Percentiles rank a stretch among this genome's conserved stretches.
Conservation (phyloP, 352 stramenopile genomes). For the Globisporangium viniferum region DNA sequence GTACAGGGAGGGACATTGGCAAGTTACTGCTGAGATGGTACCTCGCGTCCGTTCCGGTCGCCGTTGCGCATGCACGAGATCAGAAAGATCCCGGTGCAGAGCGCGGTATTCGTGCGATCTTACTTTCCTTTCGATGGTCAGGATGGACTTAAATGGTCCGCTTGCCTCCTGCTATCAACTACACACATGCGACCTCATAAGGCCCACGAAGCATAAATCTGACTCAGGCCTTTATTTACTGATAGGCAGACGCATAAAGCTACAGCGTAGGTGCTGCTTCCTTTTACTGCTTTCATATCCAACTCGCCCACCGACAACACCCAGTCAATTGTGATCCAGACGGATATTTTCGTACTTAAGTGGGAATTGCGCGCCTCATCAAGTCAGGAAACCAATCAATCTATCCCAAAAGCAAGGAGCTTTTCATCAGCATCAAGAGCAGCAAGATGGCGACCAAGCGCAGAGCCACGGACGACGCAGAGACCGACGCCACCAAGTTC, state of each 20-base stretch:
- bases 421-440: background rate
- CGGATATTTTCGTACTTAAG: conserved; percentile 12
- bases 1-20: background rate
- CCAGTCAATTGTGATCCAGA: background rate
- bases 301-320: background rate
- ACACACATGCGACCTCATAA: background rate
- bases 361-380: background rate
- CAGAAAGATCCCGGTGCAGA: background rate
- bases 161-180: background rate
- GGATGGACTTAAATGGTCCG: background rate
- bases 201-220: background rate
- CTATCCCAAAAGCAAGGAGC: conserved; percentile 3
- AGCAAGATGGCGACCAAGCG: conserved; percentile 30
- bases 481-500: conserved; percentile 37
- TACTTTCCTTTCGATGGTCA: background rate
- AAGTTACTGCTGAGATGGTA: background rate
- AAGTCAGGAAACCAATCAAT: conserved; percentile 13
- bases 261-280: background rate
- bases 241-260: background rate
- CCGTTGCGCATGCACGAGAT: background rate
- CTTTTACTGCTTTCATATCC: background rate
- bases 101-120: background rate
- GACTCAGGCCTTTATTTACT: background rate
- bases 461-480: conserved; percentile 39
- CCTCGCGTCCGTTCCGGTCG: background rate